phyloP scores from a whole-genome alignment of 2,329 filamentous ascomycete genomes.

The Lojkania enalia region DNA sequence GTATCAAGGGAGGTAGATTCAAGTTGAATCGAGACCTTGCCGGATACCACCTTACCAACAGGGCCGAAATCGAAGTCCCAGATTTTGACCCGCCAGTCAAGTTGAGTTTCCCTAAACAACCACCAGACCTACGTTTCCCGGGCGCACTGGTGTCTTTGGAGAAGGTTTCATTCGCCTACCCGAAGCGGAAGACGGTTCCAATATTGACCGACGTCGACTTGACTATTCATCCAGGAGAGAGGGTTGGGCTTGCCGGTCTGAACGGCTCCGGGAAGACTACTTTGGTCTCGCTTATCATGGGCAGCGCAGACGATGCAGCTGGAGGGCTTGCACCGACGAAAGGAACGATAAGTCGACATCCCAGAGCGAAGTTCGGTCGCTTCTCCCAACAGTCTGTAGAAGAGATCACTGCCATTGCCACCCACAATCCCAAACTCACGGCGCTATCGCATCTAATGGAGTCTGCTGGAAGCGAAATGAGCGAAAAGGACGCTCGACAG shows the following conservation, averaged over 20 bases:
- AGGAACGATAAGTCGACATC: constrained; percentile 67
- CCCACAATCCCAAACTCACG: constrained; percentile 59
- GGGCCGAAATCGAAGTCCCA: constrained; percentile 73
- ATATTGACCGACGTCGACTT: constrained; percentile 67
- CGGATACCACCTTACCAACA: constrained; percentile 53
- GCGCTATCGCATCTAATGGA: constrained; percentile 65
- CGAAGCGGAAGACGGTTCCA: constrained; percentile 42
- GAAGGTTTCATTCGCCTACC: constrained; percentile 68
- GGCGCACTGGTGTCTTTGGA: constrained; percentile 75
- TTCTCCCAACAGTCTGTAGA: constrained; percentile 83
- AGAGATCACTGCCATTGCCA: constrained; percentile 61
- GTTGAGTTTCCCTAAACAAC: constrained; percentile 62
- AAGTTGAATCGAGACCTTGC: constrained; percentile 75
- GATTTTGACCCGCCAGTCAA: constrained; percentile 60
- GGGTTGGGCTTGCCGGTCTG: constrained; percentile 74
- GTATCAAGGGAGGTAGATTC: constrained; percentile 71
- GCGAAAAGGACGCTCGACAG: constrained; percentile 69
- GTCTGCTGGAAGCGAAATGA: constrained; percentile 56
- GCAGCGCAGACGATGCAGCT: constrained; percentile 36
- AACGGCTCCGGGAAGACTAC: constrained; percentile 86
- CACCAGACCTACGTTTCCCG: constrained; percentile 72
- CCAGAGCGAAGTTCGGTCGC: constrained; percentile 71
- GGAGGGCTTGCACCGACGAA: constrained; percentile 56
- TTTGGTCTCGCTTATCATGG: constrained; percentile 71
- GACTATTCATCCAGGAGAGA: constrained; percentile 71